A percentile compares a stretch with the other conserved stretches of the same genome.
These are phyloP conservation scores for Haplosporangium sp. DNA, from an alignment of 371 early-diverging fungal species.

Conservation along the genomic window DNA sequence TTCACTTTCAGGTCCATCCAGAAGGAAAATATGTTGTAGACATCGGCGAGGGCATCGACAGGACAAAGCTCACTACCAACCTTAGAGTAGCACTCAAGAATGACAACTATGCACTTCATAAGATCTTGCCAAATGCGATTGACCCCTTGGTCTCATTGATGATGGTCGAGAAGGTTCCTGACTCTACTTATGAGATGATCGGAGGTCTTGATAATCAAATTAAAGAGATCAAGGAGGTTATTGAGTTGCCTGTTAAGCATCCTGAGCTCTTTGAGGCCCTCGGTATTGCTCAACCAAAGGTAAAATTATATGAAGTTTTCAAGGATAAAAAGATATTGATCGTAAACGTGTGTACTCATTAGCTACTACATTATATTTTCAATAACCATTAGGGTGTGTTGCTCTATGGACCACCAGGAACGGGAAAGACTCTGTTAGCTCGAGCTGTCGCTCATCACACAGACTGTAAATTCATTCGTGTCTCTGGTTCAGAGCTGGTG, in stretches of 20 bases:
- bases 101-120: slow-evolving; percentile 89
- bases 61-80: slow-evolving; percentile 93
- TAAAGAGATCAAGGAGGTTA: slow-evolving; percentile 99
- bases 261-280: slow-evolving; percentile 99
- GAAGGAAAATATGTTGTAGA: slow-evolving; percentile 99
- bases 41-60: slow-evolving; percentile 92
- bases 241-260: slow-evolving; percentile 99
- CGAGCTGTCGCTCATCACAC: slow-evolving; percentile 99
- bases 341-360: not conserved
- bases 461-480: slow-evolving; percentile 99
- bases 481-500: slow-evolving; percentile 99
- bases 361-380: not conserved
- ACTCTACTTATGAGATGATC: slow-evolving; percentile 99
- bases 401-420: slow-evolving; percentile 99
- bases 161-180: slow-evolving; percentile 99
- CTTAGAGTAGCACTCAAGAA: slow-evolving; percentile 97
- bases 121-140: slow-evolving; percentile 94
- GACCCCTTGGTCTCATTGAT: slow-evolving; percentile 98
- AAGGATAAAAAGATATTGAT: not conserved
- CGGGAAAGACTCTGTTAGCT: slow-evolving; percentile 99
- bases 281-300: slow-evolving; percentile 99
- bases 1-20: slow-evolving; percentile 80
- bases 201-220: slow-evolving; percentile 99
- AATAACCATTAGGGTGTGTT: slow-evolving; percentile 81
- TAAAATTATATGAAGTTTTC: slow-evolving; percentile 11